phyloP scores from a whole-genome alignment of 2,329 filamentous ascomycete species.

The Phialocephala sp. region DNA sequence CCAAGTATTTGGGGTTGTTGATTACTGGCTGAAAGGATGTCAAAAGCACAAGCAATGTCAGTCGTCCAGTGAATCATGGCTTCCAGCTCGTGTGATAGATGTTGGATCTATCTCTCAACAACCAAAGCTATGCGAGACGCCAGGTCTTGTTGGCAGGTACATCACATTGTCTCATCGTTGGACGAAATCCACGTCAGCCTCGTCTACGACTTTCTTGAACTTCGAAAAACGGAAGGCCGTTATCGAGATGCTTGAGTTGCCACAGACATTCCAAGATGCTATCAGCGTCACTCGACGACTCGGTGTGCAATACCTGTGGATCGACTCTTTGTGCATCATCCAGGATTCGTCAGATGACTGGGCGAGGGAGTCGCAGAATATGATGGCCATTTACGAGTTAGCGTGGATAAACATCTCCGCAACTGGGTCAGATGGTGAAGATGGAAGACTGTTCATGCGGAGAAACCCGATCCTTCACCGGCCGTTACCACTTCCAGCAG shows the following conservation, averaged over 20 bases:
- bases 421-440: background rate
- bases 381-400: conserved; percentile 1
- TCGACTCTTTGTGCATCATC: conserved; percentile 14
- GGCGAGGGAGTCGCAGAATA: background rate
- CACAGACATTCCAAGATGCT: conserved; percentile 15
- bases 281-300: background rate
- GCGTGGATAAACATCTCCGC: conserved; percentile 1
- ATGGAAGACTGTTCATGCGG: conserved; percentile 2
- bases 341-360: conserved; percentile 8
- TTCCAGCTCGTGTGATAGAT: background rate
- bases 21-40: background rate
- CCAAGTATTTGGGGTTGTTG: background rate
- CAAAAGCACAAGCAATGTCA: background rate
- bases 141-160: background rate
- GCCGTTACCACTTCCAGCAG: background rate
- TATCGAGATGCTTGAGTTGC: background rate
- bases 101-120: background rate
- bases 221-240: background rate
- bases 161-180: conserved; percentile 7
- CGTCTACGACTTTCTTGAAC: background rate
- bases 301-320: conserved; percentile 10
- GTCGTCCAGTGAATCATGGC: background rate
- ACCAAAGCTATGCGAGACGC: background rate
- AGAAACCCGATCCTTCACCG: background rate
- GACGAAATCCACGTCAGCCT: background rate